Evolutionary conservation across 106 monocot species (phyloP), one percentile per base, ranked within the genome.

Genomic region (Platanthera zijinensis): DNA sequence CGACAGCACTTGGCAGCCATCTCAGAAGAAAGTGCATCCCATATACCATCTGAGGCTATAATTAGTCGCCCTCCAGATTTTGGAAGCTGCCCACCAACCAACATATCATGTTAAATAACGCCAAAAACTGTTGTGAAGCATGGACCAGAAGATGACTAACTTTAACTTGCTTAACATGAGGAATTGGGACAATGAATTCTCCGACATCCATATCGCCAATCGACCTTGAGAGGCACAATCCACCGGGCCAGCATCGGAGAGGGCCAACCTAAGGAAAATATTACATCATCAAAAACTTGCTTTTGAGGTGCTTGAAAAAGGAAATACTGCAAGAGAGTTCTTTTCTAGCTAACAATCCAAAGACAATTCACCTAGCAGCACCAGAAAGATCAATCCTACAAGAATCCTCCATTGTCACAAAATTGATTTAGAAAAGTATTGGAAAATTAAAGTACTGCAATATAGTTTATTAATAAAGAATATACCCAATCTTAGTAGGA

Each of bases 101-200:
- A 72, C 52, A 73, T 74, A 8, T n/a, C 61, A 48, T 12, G 15
- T 56, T 46, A 70, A 61, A n/a, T 74, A 48, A 51, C 19, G 76
- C 52, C 9, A 46, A 8, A 39, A 7, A 68, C 75, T 30, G 59
- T 11, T 45, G 79, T 74, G 13, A 75, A 48, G 15, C 17, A 78
- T 15, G 19, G 22, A 63, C 28, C 25, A 57, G 18, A 51, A 66
- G 13, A 69, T 49, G 56, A 51, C 74, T 80, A 74, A 94, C 97
- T 89, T 99, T 99, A 52, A 99, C 90, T 94, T 99, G 97, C 80
- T 99, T 99, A 30, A 99, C 97, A 90, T 99, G 89, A 6, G 97
- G 97, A 53, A 99, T 85, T 14, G 97, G 97, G 25, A 99, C 97
- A 64, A 99, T 99, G 74, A 85, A 99, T 69, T 99, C 97, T 22